Evolutionary conservation across 2,329 filamentous ascomycete species (phyloP), one percentile per base, ranked within the genome.

Genomic region (Phyllosticta citribraziliensis): DNA sequence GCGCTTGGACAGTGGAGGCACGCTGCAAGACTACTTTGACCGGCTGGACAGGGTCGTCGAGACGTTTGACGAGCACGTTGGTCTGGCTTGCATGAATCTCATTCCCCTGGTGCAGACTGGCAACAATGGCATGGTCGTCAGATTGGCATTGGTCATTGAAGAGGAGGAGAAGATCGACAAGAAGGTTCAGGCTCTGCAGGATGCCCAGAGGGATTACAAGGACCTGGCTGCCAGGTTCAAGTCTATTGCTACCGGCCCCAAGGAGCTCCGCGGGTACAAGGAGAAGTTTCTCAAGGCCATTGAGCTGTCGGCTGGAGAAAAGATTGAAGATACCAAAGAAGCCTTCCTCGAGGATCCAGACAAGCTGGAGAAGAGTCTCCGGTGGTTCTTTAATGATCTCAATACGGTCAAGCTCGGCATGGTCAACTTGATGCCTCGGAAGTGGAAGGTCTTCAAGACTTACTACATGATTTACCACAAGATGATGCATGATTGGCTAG

Each of bases 381-480:
- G 89, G 70, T 99, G 94, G 94, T 99, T 86, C 75, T 99, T 97
- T 78, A 97, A 97, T 76, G 93, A 99, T 73, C 82, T 99, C 47
- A 96, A 95, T 74, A 91, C 91, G 3, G 93, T 97, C 70, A 91
- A 93, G 74, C 82, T 95, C 64, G 93, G 94, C 70, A 96, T 99
- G 89, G 84, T 88, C 63, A 84, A 85, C 27, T 80, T 99, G 58
- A 92, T 97, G 84, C 94, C 95, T 9, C 93, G 89, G 76, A 96
- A 94, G 74, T 99, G 94, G 94, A 92, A 88, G 71, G 96, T 99
- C 55, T 88, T 92, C 76, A 87, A 88, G 72, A 94, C 89, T 0
- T 99, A 96, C 73, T 88, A 86, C 63, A 84, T 88, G 68, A 92
- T 96, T 64, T 99, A 99, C 72, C 94, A 99, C 76, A 82, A 84